phyloP scores from a whole-genome alignment of 495 filamentous ascomycete species.

The Penicillium salamii region DNA sequence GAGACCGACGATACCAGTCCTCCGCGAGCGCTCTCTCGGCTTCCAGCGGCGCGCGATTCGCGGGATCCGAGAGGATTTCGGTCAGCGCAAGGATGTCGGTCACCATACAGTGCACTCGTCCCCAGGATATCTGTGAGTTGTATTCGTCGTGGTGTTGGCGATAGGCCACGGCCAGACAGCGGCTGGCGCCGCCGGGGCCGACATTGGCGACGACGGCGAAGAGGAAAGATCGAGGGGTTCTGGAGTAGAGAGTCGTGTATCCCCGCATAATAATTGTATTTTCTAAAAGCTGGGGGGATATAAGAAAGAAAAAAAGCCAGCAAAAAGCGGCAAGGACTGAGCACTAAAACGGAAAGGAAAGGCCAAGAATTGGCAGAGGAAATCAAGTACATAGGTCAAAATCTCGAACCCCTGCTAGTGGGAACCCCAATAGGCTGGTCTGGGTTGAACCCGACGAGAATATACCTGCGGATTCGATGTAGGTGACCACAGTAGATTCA shows the following conservation, averaged over 20 bases:
- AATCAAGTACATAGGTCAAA: no score
- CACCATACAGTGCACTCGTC: conserved; percentile 8
- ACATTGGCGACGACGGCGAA: conserved; percentile 19
- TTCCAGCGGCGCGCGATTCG: conserved; percentile 17
- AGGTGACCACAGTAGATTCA: no score
- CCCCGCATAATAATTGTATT: conserved; percentile 1
- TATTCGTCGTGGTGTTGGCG: conserved; percentile 10
- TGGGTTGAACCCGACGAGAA: no score
- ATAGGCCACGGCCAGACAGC: conserved; percentile 18
- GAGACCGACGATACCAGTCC: conserved; percentile 15
- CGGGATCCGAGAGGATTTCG: conserved; percentile 13
- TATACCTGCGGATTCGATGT: no score
- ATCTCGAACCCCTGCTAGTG: no score
- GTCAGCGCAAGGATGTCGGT: conserved; percentile 15
- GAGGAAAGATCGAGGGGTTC: conserved; percentile 15
- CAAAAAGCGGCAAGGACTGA: no score
- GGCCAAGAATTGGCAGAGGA: no score
- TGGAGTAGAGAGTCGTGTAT: conserved; percentile 10
- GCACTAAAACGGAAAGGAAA: no score
- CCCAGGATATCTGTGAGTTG: background rate
- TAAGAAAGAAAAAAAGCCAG: no score
- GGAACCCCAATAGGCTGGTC: no score
- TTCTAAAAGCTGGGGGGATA: background rate
- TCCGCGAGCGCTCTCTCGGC: conserved; percentile 10
- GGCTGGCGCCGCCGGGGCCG: conserved; percentile 15